Evolutionary conservation across 371 early-diverging fungal species (phyloP), one percentile per base, ranked within the genome.

Genomic region (Nematocida minor): DNA sequence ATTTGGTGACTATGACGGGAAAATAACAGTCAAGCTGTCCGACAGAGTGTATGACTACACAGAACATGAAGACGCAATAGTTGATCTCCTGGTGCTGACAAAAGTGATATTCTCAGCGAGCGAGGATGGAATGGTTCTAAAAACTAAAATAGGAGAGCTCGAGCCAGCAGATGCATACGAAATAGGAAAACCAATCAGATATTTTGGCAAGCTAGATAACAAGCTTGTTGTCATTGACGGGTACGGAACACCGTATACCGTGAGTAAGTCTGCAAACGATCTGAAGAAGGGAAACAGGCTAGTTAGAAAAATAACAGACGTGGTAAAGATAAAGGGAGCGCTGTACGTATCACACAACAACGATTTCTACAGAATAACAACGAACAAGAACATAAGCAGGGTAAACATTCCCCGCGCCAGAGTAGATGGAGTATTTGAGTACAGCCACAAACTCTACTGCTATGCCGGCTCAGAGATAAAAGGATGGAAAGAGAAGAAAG

Each of bases 141-240:
- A 62, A 27, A 74, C 64, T 48, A 40, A 27, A 41, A 57, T 74
- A 25, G 46, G 25, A 38, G 34, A 64, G 29, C 40, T 32, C 27
- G 77, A 74, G 77, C 53, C 64, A 22, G 22, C 53, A 47, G 77
- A 74, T 64, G 47, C 49, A 18, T 74, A 64, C 38, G 77, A 46
- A 16, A 53, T 74, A 31, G 29, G 51, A 36, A 64, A 29, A 18
- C 38, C 53, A 7, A 64, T 74, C 27, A 22, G 66, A 42, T 74
- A 74, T 41, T 27, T 74, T 22, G 77, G 77, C 6, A 27, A 32
- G 25, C 29, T 34, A 20, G 36, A 42, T 2, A 44, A 41, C n/a
- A 25, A 41, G 11, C 4, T 64, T 18, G 32, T 48, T 38, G 20
- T 64, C 3, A 18, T 74, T 9, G 77, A 74, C 38, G 32, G 40